Evolutionary conservation across 1,284 basidiomycete species (phyloP), one percentile per base, ranked within the genome.

Genomic region (Papiliotrema flavescens): DNA sequence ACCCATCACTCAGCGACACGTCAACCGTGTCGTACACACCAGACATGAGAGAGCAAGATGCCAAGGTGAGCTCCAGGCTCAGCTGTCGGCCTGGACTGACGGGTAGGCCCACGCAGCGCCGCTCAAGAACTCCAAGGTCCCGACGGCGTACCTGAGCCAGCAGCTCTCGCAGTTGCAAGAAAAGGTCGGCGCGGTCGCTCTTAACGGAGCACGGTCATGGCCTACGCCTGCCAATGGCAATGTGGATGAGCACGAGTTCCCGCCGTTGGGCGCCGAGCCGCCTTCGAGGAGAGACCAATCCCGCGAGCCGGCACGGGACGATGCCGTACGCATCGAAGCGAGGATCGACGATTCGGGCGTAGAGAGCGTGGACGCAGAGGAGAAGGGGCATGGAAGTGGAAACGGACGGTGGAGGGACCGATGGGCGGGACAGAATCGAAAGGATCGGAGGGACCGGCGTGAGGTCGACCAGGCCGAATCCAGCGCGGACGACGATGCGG

Each of bases 81-180:
- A n/a, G n/a, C n/a, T n/a, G n/a, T n/a, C n/a, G n/a, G n/a, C n/a
- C n/a, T n/a, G n/a, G n/a, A n/a, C n/a, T n/a, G n/a, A n/a, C n/a
- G n/a, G n/a, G n/a, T n/a, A n/a, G n/a, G n/a, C n/a, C n/a, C n/a
- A n/a, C n/a, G n/a, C n/a, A n/a, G n/a, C 64, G 45, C 63, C 73
- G 13, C 64, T 67, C 28, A 76, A 76, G 56, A 67, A 75, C n/a
- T n/a, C n/a, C n/a, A n/a, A n/a, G n/a, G 63, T 77, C 11, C 71
- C 73, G 34, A 66, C 75, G 0, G 76, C 76, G 2, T 73, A 73
- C 54, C 65, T 78, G 50, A 68, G 65, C 44, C 74, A 76, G 55
- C 75, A 78, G 54, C 73, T 78, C 39, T 63, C 67, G 3, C 66
- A 76, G 54, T 70, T 78, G 43, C 73, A 78, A 54, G 56, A 60